Percentiles rank a stretch among this genome's conserved stretches.
Conservation (phyloP, 495 filamentous ascomycete species). For the Podospora comata region DNA sequence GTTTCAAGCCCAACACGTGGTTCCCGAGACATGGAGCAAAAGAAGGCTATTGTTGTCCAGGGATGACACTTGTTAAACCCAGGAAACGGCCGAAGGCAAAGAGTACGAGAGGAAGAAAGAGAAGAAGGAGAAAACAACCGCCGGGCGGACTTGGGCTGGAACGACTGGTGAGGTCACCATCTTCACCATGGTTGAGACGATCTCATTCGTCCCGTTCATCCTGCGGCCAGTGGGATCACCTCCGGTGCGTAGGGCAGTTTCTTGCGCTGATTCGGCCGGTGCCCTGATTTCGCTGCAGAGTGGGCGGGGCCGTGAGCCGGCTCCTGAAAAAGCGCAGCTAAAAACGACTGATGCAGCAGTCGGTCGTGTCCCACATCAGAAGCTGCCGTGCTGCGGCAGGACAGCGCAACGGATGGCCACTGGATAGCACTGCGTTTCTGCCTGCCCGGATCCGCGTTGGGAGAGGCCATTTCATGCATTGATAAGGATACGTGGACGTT, state of each 20-base stretch:
- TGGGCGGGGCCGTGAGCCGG: no score
- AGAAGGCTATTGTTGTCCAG: not conserved
- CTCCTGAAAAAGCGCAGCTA: conserved; percentile 4
- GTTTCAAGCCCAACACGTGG: not conserved
- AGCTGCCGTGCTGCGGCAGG: not conserved
- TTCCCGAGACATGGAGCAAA: not conserved
- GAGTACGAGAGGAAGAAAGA: not conserved
- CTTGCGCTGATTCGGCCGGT: conserved; percentile 13
- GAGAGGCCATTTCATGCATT: not conserved
- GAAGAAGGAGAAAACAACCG: not conserved
- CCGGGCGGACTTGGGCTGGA: not conserved
- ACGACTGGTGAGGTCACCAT: not conserved
- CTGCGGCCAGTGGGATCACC: not conserved
- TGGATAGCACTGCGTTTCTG: not conserved
- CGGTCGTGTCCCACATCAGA: not conserved
- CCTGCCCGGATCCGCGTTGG: conserved; percentile 5
- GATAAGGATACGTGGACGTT: not conserved
- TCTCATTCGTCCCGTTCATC: not conserved
- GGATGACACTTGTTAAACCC: not conserved
- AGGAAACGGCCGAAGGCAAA: not conserved
- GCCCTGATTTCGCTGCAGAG: conserved; percentile 12
- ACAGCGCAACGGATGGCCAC: not conserved
- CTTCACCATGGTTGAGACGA: not conserved
- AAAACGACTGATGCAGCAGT: conserved; percentile 5
- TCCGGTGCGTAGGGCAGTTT: not conserved